Conservation (phyloP, 2,329 filamentous ascomycete genomes). For the Aspergillus ibericus region DNA sequence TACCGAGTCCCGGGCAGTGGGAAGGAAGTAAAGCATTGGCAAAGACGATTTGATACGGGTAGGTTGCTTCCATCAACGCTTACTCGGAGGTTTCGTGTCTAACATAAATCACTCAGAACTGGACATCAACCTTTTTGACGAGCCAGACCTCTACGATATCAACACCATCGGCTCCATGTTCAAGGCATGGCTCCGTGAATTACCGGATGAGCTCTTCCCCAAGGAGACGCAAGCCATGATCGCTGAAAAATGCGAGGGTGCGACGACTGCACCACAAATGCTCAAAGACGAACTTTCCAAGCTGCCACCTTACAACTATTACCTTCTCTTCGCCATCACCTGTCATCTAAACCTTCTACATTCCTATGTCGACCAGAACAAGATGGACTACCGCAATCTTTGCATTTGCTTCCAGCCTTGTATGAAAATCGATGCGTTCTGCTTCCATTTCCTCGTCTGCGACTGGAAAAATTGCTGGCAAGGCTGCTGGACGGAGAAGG, state of each 20-base stretch:
- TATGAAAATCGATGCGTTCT: slow-evolving; percentile 93
- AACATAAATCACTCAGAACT: slow-evolving; percentile 56
- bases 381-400: slow-evolving; percentile 95
- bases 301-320: slow-evolving; percentile 96
- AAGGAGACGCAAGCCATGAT: slow-evolving; percentile 79
- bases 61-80: slow-evolving; percentile 19
- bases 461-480: slow-evolving; percentile 98
- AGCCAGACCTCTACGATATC: slow-evolving; percentile 87
- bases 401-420: slow-evolving; percentile 97
- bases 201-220: slow-evolving; percentile 93
- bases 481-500: slow-evolving; percentile 86
- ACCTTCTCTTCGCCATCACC: slow-evolving; percentile 94
- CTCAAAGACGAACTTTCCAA: slow-evolving; percentile 90
- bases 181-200: slow-evolving; percentile 90
- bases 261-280: slow-evolving; percentile 77
- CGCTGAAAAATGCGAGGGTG: slow-evolving; percentile 73
- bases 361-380: slow-evolving; percentile 91
- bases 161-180: slow-evolving; percentile 96
- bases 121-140: slow-evolving; percentile 87
- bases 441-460: slow-evolving; percentile 91
- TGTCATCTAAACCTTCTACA: slow-evolving; percentile 91
- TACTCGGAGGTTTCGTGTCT: not conserved
- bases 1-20: slow-evolving; percentile 91
- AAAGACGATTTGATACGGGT: slow-evolving; percentile 86
- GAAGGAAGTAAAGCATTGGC: slow-evolving; percentile 89